Evolutionary conservation across 768 basidiomycete genomes (phyloP), one percentile per base, ranked within the genome.

Genomic region (Tricholomella constricta): DNA sequence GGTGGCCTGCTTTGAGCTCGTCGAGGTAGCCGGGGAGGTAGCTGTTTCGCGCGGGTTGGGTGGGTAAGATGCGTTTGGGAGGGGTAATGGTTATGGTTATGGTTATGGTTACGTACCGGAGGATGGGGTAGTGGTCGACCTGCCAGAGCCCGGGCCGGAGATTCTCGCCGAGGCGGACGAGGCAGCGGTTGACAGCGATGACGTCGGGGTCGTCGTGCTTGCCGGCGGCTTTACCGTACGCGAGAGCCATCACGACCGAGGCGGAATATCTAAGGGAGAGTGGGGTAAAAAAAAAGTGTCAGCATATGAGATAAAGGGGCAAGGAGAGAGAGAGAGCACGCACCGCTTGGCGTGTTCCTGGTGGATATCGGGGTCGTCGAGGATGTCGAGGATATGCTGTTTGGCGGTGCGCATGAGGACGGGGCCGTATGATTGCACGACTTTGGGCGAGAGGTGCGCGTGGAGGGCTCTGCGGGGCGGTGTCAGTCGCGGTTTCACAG

Each of bases 21-120:
- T 76, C 74, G 4, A 83, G 67, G 56, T 86, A 86, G 19, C 82
- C 83, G 1, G 88, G 86, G 19, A 89, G 63, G 61, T 79, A 81
- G 51, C 76, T 77, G 38, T 23, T 11, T n/a, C 32, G n/a, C 40
- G 8, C 17, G 15, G 42, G 23, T 22, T 41, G 9, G 52, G 41
- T 20, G 17, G 12, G 31, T 25, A 14, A 45, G 10, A 31, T 3
- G 31, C 29, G 23, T 2, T 20, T 19, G 7, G 36, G 6, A 40
- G 9, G 12, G 12, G 38, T 4, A 0, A 12, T n/a, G n/a, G n/a
- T n/a, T n/a, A n/a, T n/a, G n/a, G n/a, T n/a, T n/a, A n/a, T n/a
- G n/a, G n/a, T n/a, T 12, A 5, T 14, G 25, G 48, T 40, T 4
- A 36, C 9, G 15, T 46, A 71, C 69, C 65, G 66, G 23, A 82